These are phyloP conservation scores for Fusarium albosuccineum DNA, from an alignment of 2,329 filamentous ascomycete genomes.

Conservation along the genomic window DNA sequence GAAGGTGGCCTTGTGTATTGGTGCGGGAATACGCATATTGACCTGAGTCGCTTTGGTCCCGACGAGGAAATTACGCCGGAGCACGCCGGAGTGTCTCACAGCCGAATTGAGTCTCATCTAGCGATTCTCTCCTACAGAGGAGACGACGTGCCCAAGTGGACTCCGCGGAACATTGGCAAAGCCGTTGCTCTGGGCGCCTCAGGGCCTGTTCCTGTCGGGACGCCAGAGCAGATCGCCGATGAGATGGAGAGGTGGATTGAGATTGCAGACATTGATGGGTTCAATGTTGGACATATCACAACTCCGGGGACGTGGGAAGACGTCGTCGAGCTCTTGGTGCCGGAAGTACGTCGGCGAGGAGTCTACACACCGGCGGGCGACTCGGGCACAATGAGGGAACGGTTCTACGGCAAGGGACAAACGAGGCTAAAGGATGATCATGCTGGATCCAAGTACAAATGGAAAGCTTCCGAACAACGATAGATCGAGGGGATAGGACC, in stretches of 20 bases:
- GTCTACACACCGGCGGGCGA: constrained; percentile 41
- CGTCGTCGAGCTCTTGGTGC: constrained; percentile 44
- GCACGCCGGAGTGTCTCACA: constrained; percentile 59
- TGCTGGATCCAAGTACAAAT: constrained; percentile 69
- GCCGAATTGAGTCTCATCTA: constrained; percentile 48
- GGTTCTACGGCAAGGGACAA: constrained; percentile 66
- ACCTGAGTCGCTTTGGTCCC: constrained; percentile 10
- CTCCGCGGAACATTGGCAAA: not conserved
- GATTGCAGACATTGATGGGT: constrained; percentile 56
- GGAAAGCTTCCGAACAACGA: not conserved
- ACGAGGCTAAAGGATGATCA: constrained; percentile 67
- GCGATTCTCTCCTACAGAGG: not conserved
- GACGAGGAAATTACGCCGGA: not conserved
- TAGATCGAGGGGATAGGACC: too few relatives aligned
- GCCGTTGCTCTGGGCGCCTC: constrained; percentile 1
- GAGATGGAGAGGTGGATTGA: constrained; percentile 58
- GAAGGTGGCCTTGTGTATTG: constrained; percentile 26
- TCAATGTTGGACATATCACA: constrained; percentile 57
- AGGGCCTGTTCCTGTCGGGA: constrained; percentile 1
- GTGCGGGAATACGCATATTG: constrained; percentile 27
- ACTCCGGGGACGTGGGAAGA: constrained; percentile 54
- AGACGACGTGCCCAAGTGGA: not conserved
- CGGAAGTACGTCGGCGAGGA: constrained; percentile 43
- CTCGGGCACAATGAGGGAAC: constrained; percentile 66
- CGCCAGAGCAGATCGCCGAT: constrained; percentile 50